Conservation (phyloP, 345 rosid species). For the Orychophragmus violaceus region DNA sequence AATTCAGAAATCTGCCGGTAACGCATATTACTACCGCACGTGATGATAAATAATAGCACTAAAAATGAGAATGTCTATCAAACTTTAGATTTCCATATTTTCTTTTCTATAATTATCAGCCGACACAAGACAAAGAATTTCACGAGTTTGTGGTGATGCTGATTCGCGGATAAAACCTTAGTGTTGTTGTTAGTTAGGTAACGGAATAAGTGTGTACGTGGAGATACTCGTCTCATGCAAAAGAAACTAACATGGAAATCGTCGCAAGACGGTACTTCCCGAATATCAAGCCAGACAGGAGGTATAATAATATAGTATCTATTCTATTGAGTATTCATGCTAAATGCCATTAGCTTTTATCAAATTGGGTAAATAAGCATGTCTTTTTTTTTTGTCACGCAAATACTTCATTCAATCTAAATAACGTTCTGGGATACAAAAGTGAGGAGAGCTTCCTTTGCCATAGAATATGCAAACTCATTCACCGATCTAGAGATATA, state of each 20-base stretch:
- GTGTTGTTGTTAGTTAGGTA: slow-evolving; percentile 2
- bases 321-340: background rate
- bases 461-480: too few species aligned
- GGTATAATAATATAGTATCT: too few species aligned
- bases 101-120: background rate
- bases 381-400: background rate
- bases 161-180: background rate
- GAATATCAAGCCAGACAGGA: background rate
- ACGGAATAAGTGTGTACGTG: background rate
- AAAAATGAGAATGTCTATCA: slow-evolving; percentile 4
- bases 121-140: background rate
- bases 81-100: background rate
- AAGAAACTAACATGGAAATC: background rate
- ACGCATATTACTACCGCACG: background rate
- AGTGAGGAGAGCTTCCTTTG: too few species aligned
- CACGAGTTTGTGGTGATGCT: background rate
- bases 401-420: too few species aligned
- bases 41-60: background rate
- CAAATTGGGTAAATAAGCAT: background rate
- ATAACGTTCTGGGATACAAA: too few species aligned
- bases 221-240: background rate
- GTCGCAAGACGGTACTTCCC: background rate
- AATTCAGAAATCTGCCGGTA: background rate
- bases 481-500: too few species aligned
- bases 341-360: background rate